Evolutionary conservation across 331 rosid genomes (phyloP).

Genomic region (Phaseolus coccineus): DNA sequence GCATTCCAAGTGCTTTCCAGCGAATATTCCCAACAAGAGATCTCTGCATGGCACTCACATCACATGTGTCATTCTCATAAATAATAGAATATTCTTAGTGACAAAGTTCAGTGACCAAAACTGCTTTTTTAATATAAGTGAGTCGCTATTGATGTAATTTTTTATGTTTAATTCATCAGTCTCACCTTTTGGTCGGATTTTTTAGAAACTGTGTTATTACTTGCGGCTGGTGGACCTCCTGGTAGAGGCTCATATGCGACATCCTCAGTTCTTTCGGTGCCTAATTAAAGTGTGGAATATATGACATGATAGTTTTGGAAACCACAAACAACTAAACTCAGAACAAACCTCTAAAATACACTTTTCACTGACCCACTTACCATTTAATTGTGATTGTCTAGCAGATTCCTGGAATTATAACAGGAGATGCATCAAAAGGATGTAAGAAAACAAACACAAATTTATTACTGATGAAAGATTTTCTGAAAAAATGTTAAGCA

Average conservation of each 20-base stretch:
- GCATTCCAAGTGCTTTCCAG: slow-evolving; percentile 73
- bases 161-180: slow-evolving; percentile 5
- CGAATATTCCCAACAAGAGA: slow-evolving; percentile 54
- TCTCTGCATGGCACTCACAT: slow-evolving; percentile 48
- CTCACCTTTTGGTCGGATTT: slow-evolving; percentile 42
- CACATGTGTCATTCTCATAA: slow-evolving; percentile 1
- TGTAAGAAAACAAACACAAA: not conserved
- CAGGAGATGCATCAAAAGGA: slow-evolving; percentile 4
- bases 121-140: too few species aligned
- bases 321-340: not conserved
- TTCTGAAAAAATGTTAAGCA: not conserved
- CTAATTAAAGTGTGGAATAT: slow-evolving; percentile 41
- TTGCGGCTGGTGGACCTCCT: slow-evolving; percentile 53
- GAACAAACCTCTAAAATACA: not conserved
- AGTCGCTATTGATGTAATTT: not conserved
- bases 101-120: not conserved
- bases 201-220: not conserved
- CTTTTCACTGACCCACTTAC: slow-evolving; percentile 45
- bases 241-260: slow-evolving; percentile 67
- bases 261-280: slow-evolving; percentile 35
- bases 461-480: not conserved
- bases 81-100: not conserved
- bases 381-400: slow-evolving; percentile 45
- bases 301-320: not conserved
- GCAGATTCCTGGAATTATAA: slow-evolving; percentile 57